phyloP scores from a whole-genome alignment of 345 rosid species.

The rapeseed (Brassica napus) region DNA sequence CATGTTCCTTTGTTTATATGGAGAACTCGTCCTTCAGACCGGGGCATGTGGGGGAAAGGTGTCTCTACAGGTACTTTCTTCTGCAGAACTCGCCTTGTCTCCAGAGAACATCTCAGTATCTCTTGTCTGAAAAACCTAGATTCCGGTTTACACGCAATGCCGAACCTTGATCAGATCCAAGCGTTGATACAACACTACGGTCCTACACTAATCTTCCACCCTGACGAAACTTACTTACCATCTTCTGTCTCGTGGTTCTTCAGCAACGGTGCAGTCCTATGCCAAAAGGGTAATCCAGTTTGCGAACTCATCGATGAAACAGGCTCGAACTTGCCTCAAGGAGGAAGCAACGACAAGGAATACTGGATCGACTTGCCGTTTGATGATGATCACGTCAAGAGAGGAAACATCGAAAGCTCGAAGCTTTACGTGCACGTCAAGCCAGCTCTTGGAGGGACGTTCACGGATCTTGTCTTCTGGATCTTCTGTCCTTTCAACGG shows the following conservation, averaged over 20 bases:
- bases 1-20: slow-evolving; percentile 57
- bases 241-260: slow-evolving; percentile 39
- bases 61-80: slow-evolving; percentile 77
- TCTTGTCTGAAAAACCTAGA: slow-evolving; percentile 69
- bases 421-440: slow-evolving; percentile 78
- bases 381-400: slow-evolving; percentile 45
- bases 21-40: slow-evolving; percentile 62
- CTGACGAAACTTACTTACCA: slow-evolving; percentile 53
- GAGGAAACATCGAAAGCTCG: slow-evolving; percentile 67
- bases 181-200: slow-evolving; percentile 67
- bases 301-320: slow-evolving; percentile 49
- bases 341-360: slow-evolving; percentile 62
- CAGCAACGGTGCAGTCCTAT: slow-evolving; percentile 60
- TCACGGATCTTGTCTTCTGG: slow-evolving; percentile 87
- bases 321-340: slow-evolving; percentile 73
- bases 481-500: slow-evolving; percentile 89
- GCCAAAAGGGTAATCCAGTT: slow-evolving; percentile 41
- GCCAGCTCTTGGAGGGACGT: slow-evolving; percentile 84
- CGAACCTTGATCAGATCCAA: slow-evolving; percentile 68
- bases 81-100: slow-evolving; percentile 48
- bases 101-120: slow-evolving; percentile 45
- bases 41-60: slow-evolving; percentile 68
- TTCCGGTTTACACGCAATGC: slow-evolving; percentile 65
- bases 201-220: slow-evolving; percentile 63
- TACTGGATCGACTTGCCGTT: slow-evolving; percentile 85